Conservation (phyloP, 2,329 filamentous ascomycete genomes). For the Colletotrichum sp. region DNA sequence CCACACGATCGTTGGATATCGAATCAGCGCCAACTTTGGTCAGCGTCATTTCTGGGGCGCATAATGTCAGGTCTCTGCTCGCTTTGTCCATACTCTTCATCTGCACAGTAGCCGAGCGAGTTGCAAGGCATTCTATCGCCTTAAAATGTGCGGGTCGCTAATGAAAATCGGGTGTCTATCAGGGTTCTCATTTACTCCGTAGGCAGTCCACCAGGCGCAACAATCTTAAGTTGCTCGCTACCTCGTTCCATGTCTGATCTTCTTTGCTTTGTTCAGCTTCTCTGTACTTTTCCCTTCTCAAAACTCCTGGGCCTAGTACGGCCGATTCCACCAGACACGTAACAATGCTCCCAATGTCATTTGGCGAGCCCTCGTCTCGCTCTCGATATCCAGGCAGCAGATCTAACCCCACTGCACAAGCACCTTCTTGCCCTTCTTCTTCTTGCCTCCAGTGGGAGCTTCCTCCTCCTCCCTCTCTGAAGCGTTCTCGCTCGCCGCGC, state of each 20-base stretch:
- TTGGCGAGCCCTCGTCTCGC: not conserved
- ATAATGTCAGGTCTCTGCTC: not conserved
- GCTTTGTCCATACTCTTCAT: not conserved
- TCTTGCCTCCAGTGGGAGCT: constrained; percentile 31
- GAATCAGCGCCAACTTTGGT: not conserved
- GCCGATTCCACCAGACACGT: not conserved
- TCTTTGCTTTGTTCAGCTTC: not conserved
- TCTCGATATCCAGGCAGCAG: not conserved
- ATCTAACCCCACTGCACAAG: constrained; percentile 64
- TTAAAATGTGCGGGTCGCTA: not conserved
- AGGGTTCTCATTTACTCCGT: not conserved
- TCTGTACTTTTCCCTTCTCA: not conserved
- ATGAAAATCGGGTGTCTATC: not conserved
- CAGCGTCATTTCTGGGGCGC: not conserved
- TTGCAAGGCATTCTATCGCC: not conserved
- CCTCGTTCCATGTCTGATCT: not conserved
- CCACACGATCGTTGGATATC: not conserved
- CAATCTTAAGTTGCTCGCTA: not conserved
- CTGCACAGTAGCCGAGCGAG: not conserved
- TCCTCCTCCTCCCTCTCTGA: constrained; percentile 31
- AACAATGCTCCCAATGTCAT: not conserved
- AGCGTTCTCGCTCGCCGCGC: constrained; percentile 27
- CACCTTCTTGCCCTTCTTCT: constrained; percentile 66
- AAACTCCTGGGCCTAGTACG: not conserved
- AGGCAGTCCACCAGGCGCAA: not conserved